Base-by-base conservation (phyloP, 176 grass and related monocot species). In the Ampelocalamus luodianensis region DNA sequence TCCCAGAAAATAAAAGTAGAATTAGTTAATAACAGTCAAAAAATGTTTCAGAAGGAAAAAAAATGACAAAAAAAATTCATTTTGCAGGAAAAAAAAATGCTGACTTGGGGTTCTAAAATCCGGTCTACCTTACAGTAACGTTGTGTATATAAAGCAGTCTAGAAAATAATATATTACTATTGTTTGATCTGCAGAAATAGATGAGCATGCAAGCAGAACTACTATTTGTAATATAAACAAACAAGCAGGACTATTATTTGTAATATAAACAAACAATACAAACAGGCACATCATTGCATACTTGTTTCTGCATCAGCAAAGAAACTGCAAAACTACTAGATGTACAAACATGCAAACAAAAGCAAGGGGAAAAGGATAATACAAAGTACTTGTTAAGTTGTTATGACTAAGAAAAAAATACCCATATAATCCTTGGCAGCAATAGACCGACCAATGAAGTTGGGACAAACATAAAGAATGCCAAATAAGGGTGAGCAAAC, bases 401-500 rank as follows among this genome's bases (percentile, higher is more conserved):
- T 73, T 59, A 63, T 69, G 42, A 88, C 27, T 38, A 76, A 80
- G 72, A 65, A 88, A 65, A 87, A 68, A 82, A 86, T 92, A 92
- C 93, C 89, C 91, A 95, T 90, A 90, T 51, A 70, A 82, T 85
- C 74, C 62, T 93, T n/a, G 96, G 96, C 78, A 98, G 46, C 67
- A 98, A 87, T 72, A 98, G 72, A 76, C 96, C 93, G 55, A 90
- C 8, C 62, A 98, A 56, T 50, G 96, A 93, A 76, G 91, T 55
- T 71, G 96, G 96, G 39, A 98, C 89, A 87, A 98, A 98, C 96
- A 98, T 95, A 71, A 93, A 70, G 89, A 95, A 95, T 53, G 88
- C 96, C 89, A 95, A 90, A 87, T 83, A 95, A 77, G 96, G 96
- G 65, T 93, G 91, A 82, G 93, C 93, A 82, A 98, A 98, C 96